phyloP scores from a whole-genome alignment of 371 early-diverging fungal genomes.

The Mucor indicus region DNA sequence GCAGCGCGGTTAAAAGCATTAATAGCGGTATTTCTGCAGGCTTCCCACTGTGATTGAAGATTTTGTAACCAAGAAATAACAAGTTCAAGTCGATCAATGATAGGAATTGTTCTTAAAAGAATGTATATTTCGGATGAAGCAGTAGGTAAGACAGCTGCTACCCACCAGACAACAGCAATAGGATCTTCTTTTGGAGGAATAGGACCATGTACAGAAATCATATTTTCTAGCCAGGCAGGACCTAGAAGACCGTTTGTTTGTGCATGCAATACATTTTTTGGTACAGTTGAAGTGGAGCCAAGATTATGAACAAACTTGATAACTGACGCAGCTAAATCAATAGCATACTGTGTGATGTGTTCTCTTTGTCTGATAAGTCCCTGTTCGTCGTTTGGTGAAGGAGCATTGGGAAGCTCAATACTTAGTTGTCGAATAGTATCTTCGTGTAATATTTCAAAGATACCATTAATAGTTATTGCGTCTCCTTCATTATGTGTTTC shows the following conservation, averaged over 20 bases:
- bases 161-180: constrained; percentile 26
- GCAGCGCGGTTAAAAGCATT: constrained; percentile 18
- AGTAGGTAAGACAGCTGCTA: constrained; percentile 15
- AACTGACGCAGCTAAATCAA: constrained; percentile 12
- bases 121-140: constrained; percentile 7
- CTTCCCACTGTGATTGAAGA: constrained; percentile 21
- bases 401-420: constrained; percentile 10
- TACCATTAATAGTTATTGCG: constrained; percentile 4
- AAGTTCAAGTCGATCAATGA: constrained; percentile 19
- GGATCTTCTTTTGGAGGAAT: constrained; percentile 15
- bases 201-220: constrained; percentile 15
- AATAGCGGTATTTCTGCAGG: constrained; percentile 21
- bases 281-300: background rate
- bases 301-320: constrained; percentile 15
- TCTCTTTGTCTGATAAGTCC: background rate
- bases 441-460: constrained; percentile 17
- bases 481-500: constrained; percentile 8
- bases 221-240: constrained; percentile 22
- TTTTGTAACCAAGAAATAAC: constrained; percentile 21
- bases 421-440: constrained; percentile 4
- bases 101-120: constrained; percentile 13
- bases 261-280: constrained; percentile 5
- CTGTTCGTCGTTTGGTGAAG: background rate
- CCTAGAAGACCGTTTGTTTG: constrained; percentile 24
- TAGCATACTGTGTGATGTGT: background rate